Percentiles rank a stretch among this genome's conserved stretches.
Conservation (phyloP, 73 alveolate genomes). For the Blepharisma stoltei region DNA sequence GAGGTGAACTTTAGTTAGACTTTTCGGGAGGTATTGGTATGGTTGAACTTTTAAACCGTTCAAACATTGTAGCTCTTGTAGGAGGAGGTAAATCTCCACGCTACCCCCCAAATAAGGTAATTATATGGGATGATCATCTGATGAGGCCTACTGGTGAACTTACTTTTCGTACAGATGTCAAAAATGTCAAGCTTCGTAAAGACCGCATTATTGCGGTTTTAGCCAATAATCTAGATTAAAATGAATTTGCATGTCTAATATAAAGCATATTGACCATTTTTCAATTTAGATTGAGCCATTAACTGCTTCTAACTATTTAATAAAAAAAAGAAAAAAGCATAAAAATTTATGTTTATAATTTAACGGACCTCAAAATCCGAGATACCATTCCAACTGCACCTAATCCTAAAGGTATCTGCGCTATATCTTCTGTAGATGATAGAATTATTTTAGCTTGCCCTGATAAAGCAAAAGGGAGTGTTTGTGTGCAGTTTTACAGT, state of each 20-base stretch:
- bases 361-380: conserved; percentile 75
- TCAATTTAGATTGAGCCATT: background rate
- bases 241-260: background rate
- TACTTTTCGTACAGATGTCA: conserved; percentile 77
- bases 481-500: conserved; percentile 70
- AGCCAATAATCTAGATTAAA: too few relatives aligned
- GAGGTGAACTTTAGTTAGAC: conserved; percentile 32
- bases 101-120: conserved; percentile 78
- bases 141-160: conserved; percentile 82
- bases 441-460: conserved; percentile 87
- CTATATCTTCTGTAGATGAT: conserved; percentile 68
- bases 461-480: conserved; percentile 75
- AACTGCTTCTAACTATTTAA: conserved; percentile 27
- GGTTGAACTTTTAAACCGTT: conserved; percentile 87
- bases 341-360: conserved; percentile 84
- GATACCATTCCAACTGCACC: conserved; percentile 87
- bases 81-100: conserved; percentile 93
- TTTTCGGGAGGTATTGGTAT: conserved; percentile 91
- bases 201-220: conserved; percentile 73
- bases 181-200: conserved; percentile 73
- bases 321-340: too few relatives aligned
- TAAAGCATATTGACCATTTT: background rate
- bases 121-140: conserved; percentile 94
- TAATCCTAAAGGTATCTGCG: conserved; percentile 80
- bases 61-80: conserved; percentile 91